Base-by-base conservation (phyloP, 2,329 filamentous ascomycete species). In the Trichocomaceae sp. region DNA sequence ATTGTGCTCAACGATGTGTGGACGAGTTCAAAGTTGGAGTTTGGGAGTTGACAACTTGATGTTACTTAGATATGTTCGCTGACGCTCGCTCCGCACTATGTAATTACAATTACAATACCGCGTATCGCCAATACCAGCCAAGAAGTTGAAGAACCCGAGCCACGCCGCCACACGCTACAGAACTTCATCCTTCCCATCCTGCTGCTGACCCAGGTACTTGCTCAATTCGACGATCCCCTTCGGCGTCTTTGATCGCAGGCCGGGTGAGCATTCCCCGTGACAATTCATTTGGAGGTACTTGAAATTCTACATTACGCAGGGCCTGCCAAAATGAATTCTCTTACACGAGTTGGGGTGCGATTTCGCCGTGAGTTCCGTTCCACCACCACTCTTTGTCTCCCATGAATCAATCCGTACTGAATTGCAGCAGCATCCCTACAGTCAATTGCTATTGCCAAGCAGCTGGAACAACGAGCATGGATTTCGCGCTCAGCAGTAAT, bases 401-500 rank as follows among this genome's bases (percentile, higher is more conserved):
- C 41, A 54, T 48, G 19, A 54, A 55, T 54, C 57, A 52, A 52
- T n/a, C 33, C 12, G 39, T 42, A 53, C 64, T 69, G 45, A 68
- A 57, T 26, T 44, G 47, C 44, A 23, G 35, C 47, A 67, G 68
- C 61, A 62, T 68, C 62, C 54, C 62, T 68, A 49, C 61, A 59
- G 42, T 58, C 66, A 52, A 58, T 60, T 19, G 59, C 67, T 50
- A 63, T 64, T 41, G 59, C 67, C 57, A 60, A 69, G 57, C 72
- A 68, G 56, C 62, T 65, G 50, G 67, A 68, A 55, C 66, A 66
- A 45, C 65, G 67, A 52, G 72, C 70, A 29, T 68, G 63, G 26
- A 67, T 77, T 41, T 75, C 73, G 15, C 75, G 69, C 46, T 74
- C 75, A n/a, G 64, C 71, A 22, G 68, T 67, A 48, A 73, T 69